phyloP scores from a whole-genome alignment of 2,329 filamentous ascomycete genomes.

The Trichoderma aggressivum region DNA sequence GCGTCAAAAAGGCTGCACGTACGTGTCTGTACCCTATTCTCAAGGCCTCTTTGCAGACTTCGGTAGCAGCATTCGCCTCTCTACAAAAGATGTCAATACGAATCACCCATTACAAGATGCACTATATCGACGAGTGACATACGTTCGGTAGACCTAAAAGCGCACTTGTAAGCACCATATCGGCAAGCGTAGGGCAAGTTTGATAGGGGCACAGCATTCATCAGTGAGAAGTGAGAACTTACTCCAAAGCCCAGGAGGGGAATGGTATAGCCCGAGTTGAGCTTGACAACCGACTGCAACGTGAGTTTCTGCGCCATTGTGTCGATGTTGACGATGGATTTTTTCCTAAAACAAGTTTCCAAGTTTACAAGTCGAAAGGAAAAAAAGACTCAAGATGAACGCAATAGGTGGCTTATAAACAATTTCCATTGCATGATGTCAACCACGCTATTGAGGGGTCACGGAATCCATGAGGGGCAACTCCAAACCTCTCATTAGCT shows the following conservation, averaged over 20 bases:
- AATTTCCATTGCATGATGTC: conserved; percentile 3
- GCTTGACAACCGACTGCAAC: conserved; percentile 48
- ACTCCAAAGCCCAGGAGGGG: conserved; percentile 54
- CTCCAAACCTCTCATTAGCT: not conserved
- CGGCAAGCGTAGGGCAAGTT: not conserved
- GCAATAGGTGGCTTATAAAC: not conserved
- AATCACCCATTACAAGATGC: not conserved
- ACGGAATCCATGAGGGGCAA: not conserved
- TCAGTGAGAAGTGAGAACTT: conserved; percentile 31
- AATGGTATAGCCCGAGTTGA: conserved; percentile 53
- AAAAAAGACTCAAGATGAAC: too few species aligned
- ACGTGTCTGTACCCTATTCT: conserved; percentile 53
- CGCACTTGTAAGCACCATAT: not conserved
- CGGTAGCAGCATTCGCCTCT: conserved; percentile 31
- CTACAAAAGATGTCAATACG: conserved; percentile 24
- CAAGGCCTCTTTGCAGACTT: conserved; percentile 45
- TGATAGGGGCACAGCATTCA: not conserved
- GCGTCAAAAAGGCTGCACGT: conserved; percentile 18
- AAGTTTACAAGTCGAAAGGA: not conserved
- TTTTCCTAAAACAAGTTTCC: not conserved
- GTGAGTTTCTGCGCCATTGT: conserved; percentile 46
- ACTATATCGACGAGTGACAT: conserved; percentile 23
- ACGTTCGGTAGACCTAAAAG: conserved; percentile 52
- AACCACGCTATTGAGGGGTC: conserved; percentile 1
- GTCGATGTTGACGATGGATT: not conserved